Evolutionary conservation across 192 early-diverging fungal genomes (phyloP), one percentile per base, ranked within the genome.

Genomic region (Backusella tuberculispora): DNA sequence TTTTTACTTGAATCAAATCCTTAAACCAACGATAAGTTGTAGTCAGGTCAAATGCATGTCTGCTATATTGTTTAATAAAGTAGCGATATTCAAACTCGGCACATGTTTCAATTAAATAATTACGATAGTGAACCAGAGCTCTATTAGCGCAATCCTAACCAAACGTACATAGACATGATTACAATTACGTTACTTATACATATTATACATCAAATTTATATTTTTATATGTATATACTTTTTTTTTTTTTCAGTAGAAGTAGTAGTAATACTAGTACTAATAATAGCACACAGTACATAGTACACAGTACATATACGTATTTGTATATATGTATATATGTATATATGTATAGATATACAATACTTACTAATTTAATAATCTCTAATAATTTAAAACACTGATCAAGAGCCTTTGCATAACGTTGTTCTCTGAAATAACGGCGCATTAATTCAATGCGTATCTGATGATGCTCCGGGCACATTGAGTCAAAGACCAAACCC

Each of bases 341-440:
- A 42, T 42, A 42, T 42, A 5, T 42, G 7, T 5, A 10, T 10
- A 45, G 13, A 12, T 46, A 14, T 14, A 46, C 3, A 4, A 56
- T 21, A 60, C 53, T 60, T 60, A 60, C 53, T 64, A 85, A 41
- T 24, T 85, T 85, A 70, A 85, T 82, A 44, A 67, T 78, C 12
- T 96, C 92, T 67, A 94, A 74, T 66, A 92, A 80, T 45, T 93
- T 90, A 80, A 95, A 96, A 56, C 91, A 93, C 43, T 83, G 78
- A 10, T 88, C 82, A 74, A 97, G 83, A 1, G 89, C 90, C 19
- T 85, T 81, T 26, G 84, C 87, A 71, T 92, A 81, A 60, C 53
- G 53, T 12, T 60, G 53, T 26, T 60, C 53, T 60, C 53, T 60
- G 53, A 60, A 60, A 60, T 60, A 60, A 26, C 53, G 53, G 53